A percentile compares a stretch with the other conserved stretches of the same genome.
phyloP scores from a whole-genome alignment of 2,329 filamentous ascomycete genomes.

The Colletotrichum sp. region DNA sequence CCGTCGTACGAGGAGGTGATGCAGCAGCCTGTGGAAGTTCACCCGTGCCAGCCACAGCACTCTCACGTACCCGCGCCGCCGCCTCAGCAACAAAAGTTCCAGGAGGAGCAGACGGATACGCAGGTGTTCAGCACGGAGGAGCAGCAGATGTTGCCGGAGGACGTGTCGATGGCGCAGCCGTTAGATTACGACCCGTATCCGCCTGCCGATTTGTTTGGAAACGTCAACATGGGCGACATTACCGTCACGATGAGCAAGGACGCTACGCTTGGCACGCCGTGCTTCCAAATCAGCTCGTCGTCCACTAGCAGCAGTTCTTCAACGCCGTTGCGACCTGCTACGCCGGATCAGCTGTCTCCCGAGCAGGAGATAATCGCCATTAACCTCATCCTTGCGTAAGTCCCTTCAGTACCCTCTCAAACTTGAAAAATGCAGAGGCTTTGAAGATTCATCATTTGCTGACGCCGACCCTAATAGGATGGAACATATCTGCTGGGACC shows the following conservation, averaged over 20 bases:
- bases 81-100: not conserved
- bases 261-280: slow-evolving; percentile 44
- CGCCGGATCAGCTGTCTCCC: slow-evolving; percentile 32
- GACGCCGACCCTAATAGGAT: slow-evolving; percentile 40
- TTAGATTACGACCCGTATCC: slow-evolving; percentile 13
- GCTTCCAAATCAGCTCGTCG: slow-evolving; percentile 44
- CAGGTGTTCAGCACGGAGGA: not conserved
- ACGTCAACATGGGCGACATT: slow-evolving; percentile 41
- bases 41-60: not conserved
- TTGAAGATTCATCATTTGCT: not conserved
- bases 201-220: slow-evolving; percentile 32
- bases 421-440: not conserved
- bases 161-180: not conserved
- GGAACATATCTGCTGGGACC: slow-evolving; percentile 58
- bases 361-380: slow-evolving; percentile 51
- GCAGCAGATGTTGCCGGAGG: slow-evolving; percentile 8
- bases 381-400: slow-evolving; percentile 60
- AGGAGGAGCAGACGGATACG: not conserved
- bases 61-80: not conserved
- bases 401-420: not conserved
- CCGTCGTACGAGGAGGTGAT: not conserved
- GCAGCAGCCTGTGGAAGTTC: not conserved
- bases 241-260: slow-evolving; percentile 47
- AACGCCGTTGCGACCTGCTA: slow-evolving; percentile 21
- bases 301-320: slow-evolving; percentile 23